Evolutionary conservation across 306 rosid species (phyloP).

Genomic region (Canavalia gladiata): DNA sequence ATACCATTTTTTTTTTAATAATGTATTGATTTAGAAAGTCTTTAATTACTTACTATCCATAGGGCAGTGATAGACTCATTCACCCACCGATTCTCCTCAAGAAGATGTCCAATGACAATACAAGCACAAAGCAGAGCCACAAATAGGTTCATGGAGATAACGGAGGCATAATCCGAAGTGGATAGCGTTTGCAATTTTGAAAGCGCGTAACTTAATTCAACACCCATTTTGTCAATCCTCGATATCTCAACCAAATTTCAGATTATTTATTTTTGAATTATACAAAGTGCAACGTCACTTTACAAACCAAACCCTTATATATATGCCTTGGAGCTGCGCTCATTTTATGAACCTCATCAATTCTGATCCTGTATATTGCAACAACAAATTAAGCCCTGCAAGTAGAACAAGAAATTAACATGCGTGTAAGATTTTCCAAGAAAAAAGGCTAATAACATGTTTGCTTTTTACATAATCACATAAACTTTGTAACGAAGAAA

Average conservation of each 20-base stretch:
- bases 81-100: constrained; percentile 94
- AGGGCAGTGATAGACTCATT: constrained; percentile 97
- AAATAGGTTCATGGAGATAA: constrained; percentile 86
- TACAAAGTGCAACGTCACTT: constrained; percentile 32
- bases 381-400: constrained; percentile 56
- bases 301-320: constrained; percentile 37
- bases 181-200: constrained; percentile 60
- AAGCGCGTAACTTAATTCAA: constrained; percentile 50
- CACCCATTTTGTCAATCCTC: constrained; percentile 62
- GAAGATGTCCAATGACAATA: constrained; percentile 95
- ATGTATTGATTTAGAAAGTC: not conserved
- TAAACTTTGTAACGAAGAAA: not conserved
- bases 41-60: constrained; percentile 69
- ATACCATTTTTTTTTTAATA: not conserved
- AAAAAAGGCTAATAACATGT: no score
- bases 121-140: constrained; percentile 95
- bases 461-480: no score
- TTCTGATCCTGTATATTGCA: constrained; percentile 41
- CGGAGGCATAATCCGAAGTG: constrained; percentile 86
- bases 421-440: constrained; percentile 1
- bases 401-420: constrained; percentile 16
- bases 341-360: not conserved
- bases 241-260: constrained; percentile 23
- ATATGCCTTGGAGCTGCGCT: not conserved
- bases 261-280: constrained; percentile 28